A percentile compares a stretch with the other conserved stretches of the same genome.
phyloP scores from a whole-genome alignment of 148 eudicot genomes.

The Rhododendron henanense region DNA sequence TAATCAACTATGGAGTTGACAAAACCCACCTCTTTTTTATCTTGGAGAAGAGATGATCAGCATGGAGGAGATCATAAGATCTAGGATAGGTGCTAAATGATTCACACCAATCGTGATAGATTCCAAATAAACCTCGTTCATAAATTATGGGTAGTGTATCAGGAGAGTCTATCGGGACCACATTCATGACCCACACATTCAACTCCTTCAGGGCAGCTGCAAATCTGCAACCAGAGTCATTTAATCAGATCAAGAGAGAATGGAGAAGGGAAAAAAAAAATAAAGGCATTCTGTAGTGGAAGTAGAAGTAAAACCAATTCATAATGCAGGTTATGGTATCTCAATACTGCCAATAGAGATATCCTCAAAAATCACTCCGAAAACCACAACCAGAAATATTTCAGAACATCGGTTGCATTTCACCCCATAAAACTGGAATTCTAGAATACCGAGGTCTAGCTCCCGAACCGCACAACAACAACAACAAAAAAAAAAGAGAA shows the following conservation, averaged over 20 bases:
- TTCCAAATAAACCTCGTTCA: slow-evolving; percentile 64
- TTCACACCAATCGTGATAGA: slow-evolving; percentile 75
- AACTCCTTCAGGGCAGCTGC: slow-evolving; percentile 70
- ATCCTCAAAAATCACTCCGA: not conserved
- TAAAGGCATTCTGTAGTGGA: not conserved
- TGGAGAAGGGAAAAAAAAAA: not conserved
- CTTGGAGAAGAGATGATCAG: slow-evolving; percentile 60
- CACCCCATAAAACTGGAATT: not conserved
- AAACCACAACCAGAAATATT: not conserved
- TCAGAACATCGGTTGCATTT: not conserved
- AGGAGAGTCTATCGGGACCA: slow-evolving; percentile 52
- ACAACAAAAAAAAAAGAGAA: too few relatives aligned
- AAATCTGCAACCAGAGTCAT: slow-evolving; percentile 39
- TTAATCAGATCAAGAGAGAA: slow-evolving; percentile 5
- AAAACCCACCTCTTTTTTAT: slow-evolving; percentile 43
- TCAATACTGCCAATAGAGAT: not conserved
- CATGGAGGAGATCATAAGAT: slow-evolving; percentile 69
- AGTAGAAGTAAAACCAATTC: not conserved
- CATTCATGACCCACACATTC: slow-evolving; percentile 77
- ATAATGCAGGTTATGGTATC: not conserved
- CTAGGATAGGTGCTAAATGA: slow-evolving; percentile 69
- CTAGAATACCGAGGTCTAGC: not conserved
- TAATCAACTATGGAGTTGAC: not conserved
- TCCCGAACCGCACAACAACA: not conserved
- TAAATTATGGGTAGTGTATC: slow-evolving; percentile 65